These are phyloP conservation scores for Leavenworthia alabamica DNA, from an alignment of 345 rosid species.

Conservation along the genomic window DNA sequence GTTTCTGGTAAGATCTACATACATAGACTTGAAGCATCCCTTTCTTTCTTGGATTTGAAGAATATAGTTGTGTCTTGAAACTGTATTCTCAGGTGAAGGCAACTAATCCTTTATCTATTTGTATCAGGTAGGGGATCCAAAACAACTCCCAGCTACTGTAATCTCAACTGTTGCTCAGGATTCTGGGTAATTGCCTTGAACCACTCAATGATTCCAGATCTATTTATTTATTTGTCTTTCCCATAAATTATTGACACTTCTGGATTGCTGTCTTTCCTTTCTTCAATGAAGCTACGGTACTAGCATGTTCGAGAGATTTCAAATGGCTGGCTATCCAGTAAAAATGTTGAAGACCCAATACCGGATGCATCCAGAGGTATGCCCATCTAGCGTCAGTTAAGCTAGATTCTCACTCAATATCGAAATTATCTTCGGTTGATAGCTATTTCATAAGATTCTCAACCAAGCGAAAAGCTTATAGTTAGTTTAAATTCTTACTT, in stretches of 20 bases:
- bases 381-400: not conserved
- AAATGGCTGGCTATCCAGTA: constrained; percentile 93
- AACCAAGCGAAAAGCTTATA: not conserved
- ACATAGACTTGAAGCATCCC: not conserved
- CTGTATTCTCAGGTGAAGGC: not conserved
- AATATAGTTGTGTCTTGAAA: constrained; percentile 1
- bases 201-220: not conserved
- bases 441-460: not conserved
- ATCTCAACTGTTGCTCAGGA: constrained; percentile 74
- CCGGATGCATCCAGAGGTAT: constrained; percentile 97
- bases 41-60: not conserved
- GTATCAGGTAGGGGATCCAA: constrained; percentile 86
- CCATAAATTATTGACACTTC: not conserved
- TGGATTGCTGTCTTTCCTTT: not conserved
- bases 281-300: constrained; percentile 62
- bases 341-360: constrained; percentile 89
- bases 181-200: constrained; percentile 51
- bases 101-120: constrained; percentile 3
- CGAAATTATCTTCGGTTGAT: not conserved
- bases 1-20: constrained; percentile 56
- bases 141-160: constrained; percentile 95
- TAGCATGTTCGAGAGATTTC: constrained; percentile 93
- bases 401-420: not conserved
- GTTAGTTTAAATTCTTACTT: not conserved
- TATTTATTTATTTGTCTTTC: not conserved